Conservation (phyloP, 768 basidiomycete genomes). For the Neoboletus brunneissimus region DNA sequence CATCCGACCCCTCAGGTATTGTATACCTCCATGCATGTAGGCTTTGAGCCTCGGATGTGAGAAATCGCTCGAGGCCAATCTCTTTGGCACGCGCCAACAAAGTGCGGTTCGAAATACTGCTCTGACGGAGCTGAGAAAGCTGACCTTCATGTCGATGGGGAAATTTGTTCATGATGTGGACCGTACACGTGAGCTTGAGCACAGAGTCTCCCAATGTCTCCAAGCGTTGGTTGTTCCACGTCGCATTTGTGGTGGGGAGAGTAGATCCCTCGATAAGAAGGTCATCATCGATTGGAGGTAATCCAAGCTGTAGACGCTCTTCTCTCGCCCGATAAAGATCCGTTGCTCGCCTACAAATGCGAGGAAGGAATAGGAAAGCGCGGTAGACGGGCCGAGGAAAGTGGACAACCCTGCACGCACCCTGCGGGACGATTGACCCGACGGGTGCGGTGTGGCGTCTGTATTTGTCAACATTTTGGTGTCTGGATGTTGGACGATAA, state of each 20-base stretch:
- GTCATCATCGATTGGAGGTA: conserved; percentile 58
- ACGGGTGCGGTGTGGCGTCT: conserved; percentile 21
- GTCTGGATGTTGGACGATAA: conserved; percentile 34
- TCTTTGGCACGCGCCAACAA: conserved; percentile 66
- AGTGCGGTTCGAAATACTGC: conserved; percentile 66
- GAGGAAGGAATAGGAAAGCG: conserved; percentile 60
- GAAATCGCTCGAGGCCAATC: conserved; percentile 57
- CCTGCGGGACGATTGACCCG: conserved; percentile 40
- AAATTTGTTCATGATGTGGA: conserved; percentile 74
- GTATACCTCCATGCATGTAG: conserved; percentile 59
- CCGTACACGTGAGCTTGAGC: conserved; percentile 69
- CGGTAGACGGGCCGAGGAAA: conserved; percentile 50
- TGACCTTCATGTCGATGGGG: conserved; percentile 84
- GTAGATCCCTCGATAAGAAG: conserved; percentile 74
- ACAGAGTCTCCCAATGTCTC: conserved; percentile 89
- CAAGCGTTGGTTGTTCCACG: conserved; percentile 79
- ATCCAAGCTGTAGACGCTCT: conserved; percentile 50
- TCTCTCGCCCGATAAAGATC: conserved; percentile 58
- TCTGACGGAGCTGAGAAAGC: conserved; percentile 60
- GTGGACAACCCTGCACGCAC: conserved; percentile 52
- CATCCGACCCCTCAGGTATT: conserved; percentile 37
- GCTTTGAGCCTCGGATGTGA: conserved; percentile 58
- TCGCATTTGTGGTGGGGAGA: conserved; percentile 58
- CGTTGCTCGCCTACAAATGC: conserved; percentile 63
- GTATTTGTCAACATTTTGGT: conserved; percentile 28